phyloP scores from a whole-genome alignment of 2,329 filamentous ascomycete genomes.

The Lecanicillium sp. region DNA sequence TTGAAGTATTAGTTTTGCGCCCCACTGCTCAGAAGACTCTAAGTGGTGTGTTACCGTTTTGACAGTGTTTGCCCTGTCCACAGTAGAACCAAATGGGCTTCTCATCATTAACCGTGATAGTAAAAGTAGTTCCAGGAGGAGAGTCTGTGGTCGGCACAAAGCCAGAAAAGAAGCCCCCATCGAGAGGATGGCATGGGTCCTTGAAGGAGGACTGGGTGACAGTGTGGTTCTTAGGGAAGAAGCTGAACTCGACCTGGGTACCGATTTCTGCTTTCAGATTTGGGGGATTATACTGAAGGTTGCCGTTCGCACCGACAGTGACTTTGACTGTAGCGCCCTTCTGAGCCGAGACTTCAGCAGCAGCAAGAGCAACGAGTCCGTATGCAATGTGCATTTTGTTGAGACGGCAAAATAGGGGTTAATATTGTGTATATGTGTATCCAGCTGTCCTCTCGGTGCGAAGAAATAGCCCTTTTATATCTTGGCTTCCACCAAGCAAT shows the following conservation, averaged over 20 bases:
- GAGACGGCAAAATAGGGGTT: too few species aligned
- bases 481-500: too few species aligned
- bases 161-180: conserved; percentile 34
- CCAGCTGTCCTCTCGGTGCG: too few species aligned
- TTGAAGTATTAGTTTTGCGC: not conserved
- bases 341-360: conserved; percentile 1
- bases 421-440: too few species aligned
- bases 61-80: conserved; percentile 37
- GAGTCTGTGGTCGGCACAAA: conserved; percentile 31
- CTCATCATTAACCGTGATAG: conserved; percentile 31
- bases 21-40: too few species aligned
- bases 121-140: conserved; percentile 35
- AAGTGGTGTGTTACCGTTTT: too few species aligned
- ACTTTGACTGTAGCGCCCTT: conserved; percentile 34
- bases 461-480: too few species aligned
- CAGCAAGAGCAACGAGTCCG: not conserved
- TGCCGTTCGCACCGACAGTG: conserved; percentile 32
- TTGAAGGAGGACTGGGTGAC: conserved; percentile 34
- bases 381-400: conserved; percentile 1
- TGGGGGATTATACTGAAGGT: conserved; percentile 40
- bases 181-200: conserved; percentile 32
- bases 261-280: conserved; percentile 39
- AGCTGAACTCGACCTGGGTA: conserved; percentile 47
- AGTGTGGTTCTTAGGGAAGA: conserved; percentile 42
- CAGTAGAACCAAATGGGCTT: conserved; percentile 38